A percentile compares a stretch with the other conserved stretches of the same genome.
phyloP scores from a whole-genome alignment of 257 asterid species.

The Cruciata laevipes region DNA sequence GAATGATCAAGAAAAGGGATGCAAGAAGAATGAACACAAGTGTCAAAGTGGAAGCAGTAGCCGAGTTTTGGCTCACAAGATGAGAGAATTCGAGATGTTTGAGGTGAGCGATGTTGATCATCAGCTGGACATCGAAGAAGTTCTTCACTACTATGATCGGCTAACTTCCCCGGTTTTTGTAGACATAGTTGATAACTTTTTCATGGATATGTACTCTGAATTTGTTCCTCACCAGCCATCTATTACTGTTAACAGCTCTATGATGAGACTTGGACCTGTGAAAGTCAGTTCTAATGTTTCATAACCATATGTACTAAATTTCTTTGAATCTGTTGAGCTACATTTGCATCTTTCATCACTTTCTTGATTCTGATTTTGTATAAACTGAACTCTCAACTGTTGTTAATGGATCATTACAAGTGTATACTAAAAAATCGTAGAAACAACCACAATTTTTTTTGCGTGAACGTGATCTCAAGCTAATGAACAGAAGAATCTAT shows the following conservation, averaged over 20 bases:
- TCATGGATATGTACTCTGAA: constrained; percentile 52
- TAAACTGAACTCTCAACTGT: not conserved
- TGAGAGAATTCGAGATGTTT: constrained; percentile 72
- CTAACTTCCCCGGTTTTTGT: constrained; percentile 59
- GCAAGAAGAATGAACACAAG: constrained; percentile 11
- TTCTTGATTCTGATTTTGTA: not conserved
- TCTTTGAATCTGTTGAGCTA: not conserved
- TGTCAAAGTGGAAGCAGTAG: constrained; percentile 21
- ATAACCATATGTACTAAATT: not conserved
- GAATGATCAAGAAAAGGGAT: constrained; percentile 29
- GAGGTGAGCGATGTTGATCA: constrained; percentile 59
- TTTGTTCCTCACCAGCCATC: constrained; percentile 31
- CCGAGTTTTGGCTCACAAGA: constrained; percentile 33
- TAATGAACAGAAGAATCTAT: not conserved
- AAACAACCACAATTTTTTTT: not conserved
- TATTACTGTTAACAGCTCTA: constrained; percentile 38
- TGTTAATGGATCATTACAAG: not conserved
- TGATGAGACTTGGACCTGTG: constrained; percentile 61
- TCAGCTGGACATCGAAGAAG: constrained; percentile 72
- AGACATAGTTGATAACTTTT: constrained; percentile 55
- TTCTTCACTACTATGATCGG: constrained; percentile 56
- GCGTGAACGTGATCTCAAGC: not conserved
- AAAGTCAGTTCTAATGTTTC: constrained; percentile 26
- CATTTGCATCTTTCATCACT: not conserved
- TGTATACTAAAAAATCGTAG: not conserved